Evolutionary conservation across 2,329 filamentous ascomycete species (phyloP).

Genomic region (Spiromastix sp.): DNA sequence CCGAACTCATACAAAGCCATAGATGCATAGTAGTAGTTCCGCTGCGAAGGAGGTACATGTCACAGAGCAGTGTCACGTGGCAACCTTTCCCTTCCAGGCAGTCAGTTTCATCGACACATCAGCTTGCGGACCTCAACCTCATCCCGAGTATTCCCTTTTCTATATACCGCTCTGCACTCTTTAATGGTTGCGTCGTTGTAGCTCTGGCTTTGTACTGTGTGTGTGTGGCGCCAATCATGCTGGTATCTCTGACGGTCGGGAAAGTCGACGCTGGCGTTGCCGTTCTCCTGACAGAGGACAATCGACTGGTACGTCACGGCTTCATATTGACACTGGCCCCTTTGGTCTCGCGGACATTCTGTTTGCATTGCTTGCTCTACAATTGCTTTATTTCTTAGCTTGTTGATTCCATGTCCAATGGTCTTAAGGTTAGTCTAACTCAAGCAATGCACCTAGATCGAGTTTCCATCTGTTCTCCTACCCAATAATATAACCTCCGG

Average conservation of each 20-base stretch:
- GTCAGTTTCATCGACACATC: no score
- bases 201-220: no score
- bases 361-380: background rate
- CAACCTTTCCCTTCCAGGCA: no score
- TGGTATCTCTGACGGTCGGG: conserved; percentile 95
- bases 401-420: background rate
- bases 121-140: no score
- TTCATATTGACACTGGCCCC: background rate
- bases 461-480: conserved; percentile 95
- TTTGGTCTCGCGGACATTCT: no score
- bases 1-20: no score
- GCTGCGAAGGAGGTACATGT: no score
- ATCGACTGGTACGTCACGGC: conserved; percentile 63
- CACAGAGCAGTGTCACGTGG: no score
- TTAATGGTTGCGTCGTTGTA: no score
- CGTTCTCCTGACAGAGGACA: conserved; percentile 91
- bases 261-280: conserved; percentile 99
- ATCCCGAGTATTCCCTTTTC: no score
- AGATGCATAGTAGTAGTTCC: no score
- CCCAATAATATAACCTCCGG: conserved; percentile 91
- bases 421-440: conserved; percentile 3
- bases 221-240: conserved; percentile 62
- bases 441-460: conserved; percentile 57
- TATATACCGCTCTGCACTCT: no score
- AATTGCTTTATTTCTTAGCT: background rate